Conservation (phyloP, 768 basidiomycete genomes). For the Boletellus emodensis region DNA sequence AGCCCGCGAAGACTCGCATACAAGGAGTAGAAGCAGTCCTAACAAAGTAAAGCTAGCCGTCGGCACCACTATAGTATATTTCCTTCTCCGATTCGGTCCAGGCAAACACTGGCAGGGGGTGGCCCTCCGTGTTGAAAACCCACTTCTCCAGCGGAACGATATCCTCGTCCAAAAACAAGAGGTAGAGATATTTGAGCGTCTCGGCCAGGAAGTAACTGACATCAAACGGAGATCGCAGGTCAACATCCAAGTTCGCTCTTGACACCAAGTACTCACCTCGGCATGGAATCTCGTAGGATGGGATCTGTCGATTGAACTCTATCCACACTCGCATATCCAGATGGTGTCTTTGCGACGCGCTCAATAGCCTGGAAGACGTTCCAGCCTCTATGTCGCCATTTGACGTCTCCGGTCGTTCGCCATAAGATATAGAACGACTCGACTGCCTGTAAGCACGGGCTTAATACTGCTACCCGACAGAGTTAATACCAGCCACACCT, state of each 20-base stretch:
- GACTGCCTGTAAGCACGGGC: conserved; percentile 45
- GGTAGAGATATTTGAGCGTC: conserved; percentile 69
- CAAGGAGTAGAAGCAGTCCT: too few species aligned
- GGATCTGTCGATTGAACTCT: conserved; percentile 44
- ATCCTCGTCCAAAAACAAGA: conserved; percentile 65
- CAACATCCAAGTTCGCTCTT: conserved; percentile 1
- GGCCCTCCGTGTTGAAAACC: conserved; percentile 72
- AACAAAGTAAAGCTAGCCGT: not conserved
- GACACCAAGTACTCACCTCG: conserved; percentile 50
- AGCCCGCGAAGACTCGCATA: too few species aligned
- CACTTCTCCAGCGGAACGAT: conserved; percentile 50
- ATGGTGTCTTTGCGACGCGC: conserved; percentile 49
- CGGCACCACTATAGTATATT: conserved; percentile 22
- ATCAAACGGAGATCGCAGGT: too few species aligned
- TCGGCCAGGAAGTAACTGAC: conserved; percentile 52
- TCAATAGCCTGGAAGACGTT: conserved; percentile 64
- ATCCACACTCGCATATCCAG: conserved; percentile 59
- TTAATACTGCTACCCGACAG: not conserved
- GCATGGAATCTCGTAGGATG: conserved; percentile 54
- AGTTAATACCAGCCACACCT: conserved; percentile 41
- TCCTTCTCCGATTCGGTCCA: conserved; percentile 55
- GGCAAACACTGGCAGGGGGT: conserved; percentile 68
- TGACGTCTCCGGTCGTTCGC: conserved; percentile 60
- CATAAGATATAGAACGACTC: conserved; percentile 73
- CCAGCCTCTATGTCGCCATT: conserved; percentile 74